Conservation (phyloP, 1,284 basidiomycete species). For the Leccinum proliferum region DNA sequence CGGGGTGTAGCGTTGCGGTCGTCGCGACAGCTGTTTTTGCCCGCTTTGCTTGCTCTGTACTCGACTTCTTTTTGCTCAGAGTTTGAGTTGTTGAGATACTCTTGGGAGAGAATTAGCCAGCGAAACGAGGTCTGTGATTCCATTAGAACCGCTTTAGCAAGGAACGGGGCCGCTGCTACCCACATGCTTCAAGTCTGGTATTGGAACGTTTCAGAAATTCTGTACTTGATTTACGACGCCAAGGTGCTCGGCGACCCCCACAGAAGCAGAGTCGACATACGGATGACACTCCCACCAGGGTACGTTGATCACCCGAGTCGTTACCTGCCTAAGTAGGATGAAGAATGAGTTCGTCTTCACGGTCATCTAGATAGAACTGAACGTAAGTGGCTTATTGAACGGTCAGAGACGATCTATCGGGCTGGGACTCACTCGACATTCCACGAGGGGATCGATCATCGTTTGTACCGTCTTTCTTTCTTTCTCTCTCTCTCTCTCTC, state of each 20-base stretch:
- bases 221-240: conserved; percentile 90
- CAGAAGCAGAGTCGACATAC: not conserved
- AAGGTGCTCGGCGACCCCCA: conserved; percentile 46
- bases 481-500: no score
- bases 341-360: conserved; percentile 93
- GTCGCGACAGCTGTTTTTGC: not conserved
- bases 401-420: not conserved
- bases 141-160: conserved; percentile 1
- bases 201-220: conserved; percentile 87
- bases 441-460: conserved; percentile 83
- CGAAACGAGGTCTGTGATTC: not conserved
- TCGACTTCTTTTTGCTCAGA: not conserved
- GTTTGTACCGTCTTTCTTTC: conserved; percentile 66
- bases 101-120: conserved; percentile 47
- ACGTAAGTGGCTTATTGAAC: not conserved
- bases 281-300: conserved; percentile 49
- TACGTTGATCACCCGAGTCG: conserved; percentile 89
- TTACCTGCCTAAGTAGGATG: conserved; percentile 94
- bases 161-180: conserved; percentile 24
- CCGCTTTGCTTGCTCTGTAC: not conserved
- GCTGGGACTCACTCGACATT: conserved; percentile 63
- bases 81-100: not conserved
- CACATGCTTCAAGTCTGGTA: conserved; percentile 93
- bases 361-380: conserved; percentile 91
- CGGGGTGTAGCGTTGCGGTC: not conserved